Evolutionary conservation across 2,329 filamentous ascomycete genomes (phyloP), one percentile per base, ranked within the genome.

Genomic region (Teratosphaeria pseudoeucalypti): DNA sequence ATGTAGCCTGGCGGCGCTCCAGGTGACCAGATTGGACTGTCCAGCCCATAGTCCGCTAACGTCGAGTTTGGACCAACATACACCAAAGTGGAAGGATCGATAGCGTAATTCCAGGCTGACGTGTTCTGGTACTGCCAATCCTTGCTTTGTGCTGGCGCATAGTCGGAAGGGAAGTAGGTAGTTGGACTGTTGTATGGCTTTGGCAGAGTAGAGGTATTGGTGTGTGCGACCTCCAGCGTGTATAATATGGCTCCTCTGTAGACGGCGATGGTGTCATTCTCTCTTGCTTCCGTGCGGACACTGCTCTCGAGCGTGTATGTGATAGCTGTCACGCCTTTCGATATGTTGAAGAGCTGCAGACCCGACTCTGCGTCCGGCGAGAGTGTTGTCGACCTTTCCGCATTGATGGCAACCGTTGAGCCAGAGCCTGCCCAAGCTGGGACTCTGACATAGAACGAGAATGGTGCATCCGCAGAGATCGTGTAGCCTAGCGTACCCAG

Each of bases 381-480:
- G 7, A 70, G 55, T 53, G 60, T n/a, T 39, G 60, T 26, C 10
- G 61, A 29, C 4, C 9, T 10, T 14, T 39, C 54, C 34, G 52
- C 27, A 27, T 43, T 58, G 16, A 62, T 39, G 1, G 32, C 27
- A 26, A 64, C 56, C 19, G 23, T 61, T 12, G 66, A 67, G 10
- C 58, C 59, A 16, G 66, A 64, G 34, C 60, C 64, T 2, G 72
- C 70, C 79, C 79, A 81, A 9, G 59, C 58, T 2, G 79, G 78
- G n/a, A 80, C 72, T 19, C 78, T 73, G 55, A 81, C 67, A 59
- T 75, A 72, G 60, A 81, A 76, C n/a, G 70, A 67, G 62, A 79
- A 78, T 6, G 71, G 54, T 0, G 63, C 62, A 6, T 67, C 68
- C 3, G 75, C 65, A 19, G 68, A 65, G 58, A 79, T 72, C 34